Evolutionary conservation across 2,329 filamentous ascomycete genomes (phyloP), one percentile per base, ranked within the genome.

Genomic region (Xylaria multiplex): DNA sequence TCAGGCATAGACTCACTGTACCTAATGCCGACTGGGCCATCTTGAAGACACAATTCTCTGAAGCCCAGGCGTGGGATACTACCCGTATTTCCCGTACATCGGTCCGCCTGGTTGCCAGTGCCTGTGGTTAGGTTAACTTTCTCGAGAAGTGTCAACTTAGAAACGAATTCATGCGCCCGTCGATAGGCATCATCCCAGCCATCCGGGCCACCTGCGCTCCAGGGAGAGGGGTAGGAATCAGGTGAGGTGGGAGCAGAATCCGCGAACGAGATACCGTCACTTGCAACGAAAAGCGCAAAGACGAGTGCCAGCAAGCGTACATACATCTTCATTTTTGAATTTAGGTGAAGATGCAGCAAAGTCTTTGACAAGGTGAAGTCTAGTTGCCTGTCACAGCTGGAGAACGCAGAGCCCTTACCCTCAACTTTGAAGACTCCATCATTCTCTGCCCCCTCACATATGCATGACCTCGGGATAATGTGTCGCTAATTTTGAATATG

Each of bases 91-190:
- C 79, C 79, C 4, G 78, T 75, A 61, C 79, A 81, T n/a, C 72
- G 59, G 46, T 79, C 75, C 1, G 75, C 73, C 60, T 79, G 70
- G 70, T 78, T 90, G 74, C 90, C 90, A 56, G 87, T 86, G 70
- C 91, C 90, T 6, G 90, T 93, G 4, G 91, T 93, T 67, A 93
- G 77, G 75, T 93, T 93, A 74, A 93, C 89, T 78, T 93, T 93
- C 77, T 93, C 91, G 5, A 86, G 79, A 57, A 93, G 79, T 2
- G 90, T 92, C 74, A 93, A 81, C 71, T 88, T 83, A 37, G 84
- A 84, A 22, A 93, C 90, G 67, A 93, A 90, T 7, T 84, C 84
- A 49, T 85, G 83, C 0, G 91, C 91, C 73, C 88, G 88, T 13
- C 80, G 78, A 74, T 91, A 90, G 13, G 90, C 89, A 19, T 83